Evolutionary conservation across 148 eudicot genomes (phyloP).

Genomic region (Chenopodium formosanum): DNA sequence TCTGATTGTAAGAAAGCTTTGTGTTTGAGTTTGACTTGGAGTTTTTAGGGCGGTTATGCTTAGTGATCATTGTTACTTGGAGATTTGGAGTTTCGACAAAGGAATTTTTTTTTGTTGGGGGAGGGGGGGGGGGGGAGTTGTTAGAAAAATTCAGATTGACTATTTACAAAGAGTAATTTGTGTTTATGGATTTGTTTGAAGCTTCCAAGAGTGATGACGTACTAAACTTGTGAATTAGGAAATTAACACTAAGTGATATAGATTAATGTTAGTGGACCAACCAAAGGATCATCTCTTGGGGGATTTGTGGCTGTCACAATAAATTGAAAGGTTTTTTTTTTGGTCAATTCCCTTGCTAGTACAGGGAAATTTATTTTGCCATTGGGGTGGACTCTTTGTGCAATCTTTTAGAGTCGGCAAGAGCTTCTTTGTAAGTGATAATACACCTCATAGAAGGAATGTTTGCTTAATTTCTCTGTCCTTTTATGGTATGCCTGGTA

Average conservation of each 20-base stretch:
- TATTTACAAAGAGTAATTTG: background rate
- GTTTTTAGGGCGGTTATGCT: background rate
- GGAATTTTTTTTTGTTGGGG: too few species aligned
- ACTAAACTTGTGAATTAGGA: background rate
- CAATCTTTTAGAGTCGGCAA: background rate
- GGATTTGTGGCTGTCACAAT: background rate
- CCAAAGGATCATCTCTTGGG: background rate
- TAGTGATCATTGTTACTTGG: conserved; percentile 1
- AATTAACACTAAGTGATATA: background rate
- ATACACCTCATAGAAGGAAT: background rate
- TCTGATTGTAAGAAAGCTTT: background rate
- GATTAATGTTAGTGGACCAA: background rate
- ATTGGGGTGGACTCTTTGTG: background rate
- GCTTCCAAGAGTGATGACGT: background rate
- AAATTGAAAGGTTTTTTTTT: background rate
- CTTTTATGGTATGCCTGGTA: background rate
- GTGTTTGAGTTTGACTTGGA: background rate
- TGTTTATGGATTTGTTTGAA: background rate
- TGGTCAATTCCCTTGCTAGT: background rate
- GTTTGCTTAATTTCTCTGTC: background rate
- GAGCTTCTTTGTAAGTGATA: background rate
- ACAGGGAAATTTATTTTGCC: background rate
- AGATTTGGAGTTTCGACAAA: background rate
- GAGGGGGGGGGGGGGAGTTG: background rate
- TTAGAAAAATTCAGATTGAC: background rate